phyloP scores from a whole-genome alignment of 768 basidiomycete genomes.

The Naganishia friedmannii region DNA sequence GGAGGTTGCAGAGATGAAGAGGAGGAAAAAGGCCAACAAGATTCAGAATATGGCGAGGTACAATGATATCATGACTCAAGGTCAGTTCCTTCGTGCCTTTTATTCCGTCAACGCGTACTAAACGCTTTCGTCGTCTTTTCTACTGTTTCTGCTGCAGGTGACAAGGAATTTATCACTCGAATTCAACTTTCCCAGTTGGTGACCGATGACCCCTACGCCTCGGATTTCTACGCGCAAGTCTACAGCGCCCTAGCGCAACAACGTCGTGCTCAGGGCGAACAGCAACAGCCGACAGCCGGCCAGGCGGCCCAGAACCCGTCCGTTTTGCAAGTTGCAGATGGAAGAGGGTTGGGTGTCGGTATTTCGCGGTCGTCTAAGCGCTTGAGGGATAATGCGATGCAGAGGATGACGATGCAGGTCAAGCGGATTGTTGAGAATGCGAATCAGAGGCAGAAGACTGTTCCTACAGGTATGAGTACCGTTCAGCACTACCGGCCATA shows the following conservation, averaged over 20 bases:
- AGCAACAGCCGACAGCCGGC: slow-evolving; percentile 55
- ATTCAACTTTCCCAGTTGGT: slow-evolving; percentile 98
- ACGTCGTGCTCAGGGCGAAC: slow-evolving; percentile 63
- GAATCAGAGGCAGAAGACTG: slow-evolving; percentile 54
- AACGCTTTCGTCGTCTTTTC: too few species aligned
- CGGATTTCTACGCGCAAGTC: slow-evolving; percentile 98
- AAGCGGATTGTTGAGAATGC: slow-evolving; percentile 93
- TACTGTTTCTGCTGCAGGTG: slow-evolving; percentile 54
- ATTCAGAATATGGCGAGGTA: slow-evolving; percentile 49
- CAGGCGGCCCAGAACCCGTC: slow-evolving; percentile 52
- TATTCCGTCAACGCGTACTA: neutral
- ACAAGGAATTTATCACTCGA: slow-evolving; percentile 98
- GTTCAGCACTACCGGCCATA: too few species aligned
- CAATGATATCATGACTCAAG: slow-evolving; percentile 51
- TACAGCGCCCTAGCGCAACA: slow-evolving; percentile 80
- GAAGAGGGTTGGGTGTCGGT: slow-evolving; percentile 79
- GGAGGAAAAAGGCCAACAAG: slow-evolving; percentile 40
- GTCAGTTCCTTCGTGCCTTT: slow-evolving; percentile 7
- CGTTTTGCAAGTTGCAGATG: slow-evolving; percentile 71
- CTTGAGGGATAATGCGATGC: slow-evolving; percentile 48
- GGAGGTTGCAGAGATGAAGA: slow-evolving; percentile 38
- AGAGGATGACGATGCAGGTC: slow-evolving; percentile 64
- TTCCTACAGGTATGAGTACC: slow-evolving; percentile 4
- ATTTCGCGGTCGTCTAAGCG: slow-evolving; percentile 58
- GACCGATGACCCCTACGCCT: slow-evolving; percentile 92